These are phyloP conservation scores for Penicillium carneum DNA, from an alignment of 2,329 filamentous ascomycete genomes.

Conservation along the genomic window DNA sequence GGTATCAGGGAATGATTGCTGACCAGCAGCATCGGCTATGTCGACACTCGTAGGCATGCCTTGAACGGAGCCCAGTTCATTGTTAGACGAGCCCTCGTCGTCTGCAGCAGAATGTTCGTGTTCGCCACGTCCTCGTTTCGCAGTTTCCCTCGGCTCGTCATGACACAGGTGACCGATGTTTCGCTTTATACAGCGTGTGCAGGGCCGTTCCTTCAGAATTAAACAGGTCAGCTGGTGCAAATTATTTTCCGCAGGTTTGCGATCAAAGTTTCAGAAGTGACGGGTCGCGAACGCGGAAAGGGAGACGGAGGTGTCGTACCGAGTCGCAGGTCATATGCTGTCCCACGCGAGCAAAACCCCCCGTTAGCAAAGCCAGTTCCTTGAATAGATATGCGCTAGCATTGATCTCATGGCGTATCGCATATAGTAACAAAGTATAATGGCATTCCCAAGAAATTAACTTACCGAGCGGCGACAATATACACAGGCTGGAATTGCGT, in stretches of 20 bases:
- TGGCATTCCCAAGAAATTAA: slow-evolving; percentile 39
- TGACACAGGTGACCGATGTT: slow-evolving; percentile 98
- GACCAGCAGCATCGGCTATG: slow-evolving; percentile 62
- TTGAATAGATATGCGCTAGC: slow-evolving; percentile 21
- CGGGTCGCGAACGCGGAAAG: slow-evolving; percentile 27
- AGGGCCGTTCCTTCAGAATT: slow-evolving; percentile 80
- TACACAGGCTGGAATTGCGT: slow-evolving; percentile 73
- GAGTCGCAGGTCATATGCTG: slow-evolving; percentile 93
- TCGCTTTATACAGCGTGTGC: slow-evolving; percentile 95
- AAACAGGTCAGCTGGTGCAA: slow-evolving; percentile 32
- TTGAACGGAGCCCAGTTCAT: slow-evolving; percentile 55
- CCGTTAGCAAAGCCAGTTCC: slow-evolving; percentile 55
- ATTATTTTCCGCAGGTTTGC: slow-evolving; percentile 19
- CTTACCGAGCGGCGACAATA: slow-evolving; percentile 91
- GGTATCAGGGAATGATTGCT: slow-evolving; percentile 52
- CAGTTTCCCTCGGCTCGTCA: slow-evolving; percentile 89
- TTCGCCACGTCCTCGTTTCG: slow-evolving; percentile 79
- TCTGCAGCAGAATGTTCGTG: slow-evolving; percentile 65
- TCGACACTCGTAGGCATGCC: slow-evolving; percentile 63
- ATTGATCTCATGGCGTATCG: slow-evolving; percentile 10
- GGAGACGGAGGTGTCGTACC: slow-evolving; percentile 62
- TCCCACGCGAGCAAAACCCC: slow-evolving; percentile 53
- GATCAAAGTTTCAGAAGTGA: slow-evolving; percentile 36
- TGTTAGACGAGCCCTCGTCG: slow-evolving; percentile 61
- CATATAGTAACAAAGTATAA: slow-evolving; percentile 34